These are phyloP conservation scores for Gautieria morchelliformis DNA, from an alignment of 768 basidiomycete genomes.

Conservation along the genomic window DNA sequence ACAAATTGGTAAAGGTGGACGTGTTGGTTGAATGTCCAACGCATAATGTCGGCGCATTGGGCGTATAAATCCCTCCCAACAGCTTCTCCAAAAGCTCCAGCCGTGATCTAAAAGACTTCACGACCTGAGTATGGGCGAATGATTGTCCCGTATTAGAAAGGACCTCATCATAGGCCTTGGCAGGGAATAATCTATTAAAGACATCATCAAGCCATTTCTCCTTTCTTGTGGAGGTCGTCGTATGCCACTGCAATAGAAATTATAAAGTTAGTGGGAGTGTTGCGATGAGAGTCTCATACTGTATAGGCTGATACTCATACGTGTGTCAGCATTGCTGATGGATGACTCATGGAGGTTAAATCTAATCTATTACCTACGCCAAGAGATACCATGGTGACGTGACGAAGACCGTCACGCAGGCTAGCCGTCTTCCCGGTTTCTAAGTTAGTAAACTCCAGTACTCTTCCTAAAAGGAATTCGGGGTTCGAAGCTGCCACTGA, in stretches of 20 bases:
- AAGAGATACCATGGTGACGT: constrained; percentile 54
- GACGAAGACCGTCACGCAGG: too few relatives aligned
- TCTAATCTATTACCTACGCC: constrained; percentile 30
- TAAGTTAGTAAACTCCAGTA: too few relatives aligned
- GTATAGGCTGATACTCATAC: constrained; percentile 31
- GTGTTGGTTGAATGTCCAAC: constrained; percentile 64
- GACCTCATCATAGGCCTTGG: constrained; percentile 35
- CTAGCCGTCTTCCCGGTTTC: too few relatives aligned
- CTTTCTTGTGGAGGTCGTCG: constrained; percentile 63
- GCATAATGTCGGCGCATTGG: constrained; percentile 34
- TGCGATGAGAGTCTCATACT: constrained; percentile 42
- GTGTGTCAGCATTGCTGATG: not conserved
- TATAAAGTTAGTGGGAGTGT: constrained; percentile 32
- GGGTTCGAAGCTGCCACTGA: not conserved
- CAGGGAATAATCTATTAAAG: constrained; percentile 44
- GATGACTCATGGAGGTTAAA: not conserved
- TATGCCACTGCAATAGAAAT: constrained; percentile 45
- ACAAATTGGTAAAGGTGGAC: constrained; percentile 12
- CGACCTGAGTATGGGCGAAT: not conserved
- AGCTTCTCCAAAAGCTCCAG: constrained; percentile 40
- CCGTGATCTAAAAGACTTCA: constrained; percentile 22
- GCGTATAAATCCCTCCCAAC: constrained; percentile 22
- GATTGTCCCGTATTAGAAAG: not conserved
- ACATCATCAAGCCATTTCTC: constrained; percentile 55
- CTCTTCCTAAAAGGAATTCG: too few relatives aligned